phyloP scores from a whole-genome alignment of 164 flowering plant genomes.

The Hamamelis virginiana region DNA sequence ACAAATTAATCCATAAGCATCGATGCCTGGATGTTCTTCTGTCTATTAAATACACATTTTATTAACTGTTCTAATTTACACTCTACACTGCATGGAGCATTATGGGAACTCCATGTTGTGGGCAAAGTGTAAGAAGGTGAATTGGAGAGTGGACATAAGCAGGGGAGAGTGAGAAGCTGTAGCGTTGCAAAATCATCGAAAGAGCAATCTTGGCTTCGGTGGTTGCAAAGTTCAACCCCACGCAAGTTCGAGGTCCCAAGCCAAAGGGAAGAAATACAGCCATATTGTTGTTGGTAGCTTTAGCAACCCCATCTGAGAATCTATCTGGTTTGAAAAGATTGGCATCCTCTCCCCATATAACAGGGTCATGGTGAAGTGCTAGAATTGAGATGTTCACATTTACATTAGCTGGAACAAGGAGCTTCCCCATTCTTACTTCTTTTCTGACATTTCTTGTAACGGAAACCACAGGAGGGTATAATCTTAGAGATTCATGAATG shows the following conservation, averaged over 20 bases:
- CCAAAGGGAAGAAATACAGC: constrained; percentile 5
- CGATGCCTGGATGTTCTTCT: too few relatives aligned
- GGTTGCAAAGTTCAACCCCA: constrained; percentile 6
- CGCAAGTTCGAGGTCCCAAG: constrained; percentile 1
- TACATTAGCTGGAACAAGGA: too few relatives aligned
- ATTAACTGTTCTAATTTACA: too few relatives aligned
- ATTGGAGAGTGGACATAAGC: constrained; percentile 4
- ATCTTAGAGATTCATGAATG: too few relatives aligned
- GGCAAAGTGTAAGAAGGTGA: background rate
- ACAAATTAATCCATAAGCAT: too few relatives aligned
- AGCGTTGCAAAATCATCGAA: constrained; percentile 5
- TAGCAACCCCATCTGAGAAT: constrained; percentile 2
- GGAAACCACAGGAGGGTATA: too few relatives aligned
- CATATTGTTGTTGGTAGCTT: constrained; percentile 1
- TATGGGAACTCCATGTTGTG: background rate
- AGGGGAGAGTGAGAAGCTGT: constrained; percentile 1
- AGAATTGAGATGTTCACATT: background rate
- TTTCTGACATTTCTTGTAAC: too few relatives aligned
- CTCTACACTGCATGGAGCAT: background rate
- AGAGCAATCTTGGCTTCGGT: constrained; percentile 6
- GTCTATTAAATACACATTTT: too few relatives aligned
- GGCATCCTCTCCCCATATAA: constrained; percentile 2
- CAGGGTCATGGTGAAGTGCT: background rate
- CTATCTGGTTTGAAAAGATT: constrained; percentile 5
- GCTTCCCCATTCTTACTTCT: too few relatives aligned